These are phyloP conservation scores for Spergularia bocconei DNA, from an alignment of 148 eudicot genomes.

Conservation along the genomic window DNA sequence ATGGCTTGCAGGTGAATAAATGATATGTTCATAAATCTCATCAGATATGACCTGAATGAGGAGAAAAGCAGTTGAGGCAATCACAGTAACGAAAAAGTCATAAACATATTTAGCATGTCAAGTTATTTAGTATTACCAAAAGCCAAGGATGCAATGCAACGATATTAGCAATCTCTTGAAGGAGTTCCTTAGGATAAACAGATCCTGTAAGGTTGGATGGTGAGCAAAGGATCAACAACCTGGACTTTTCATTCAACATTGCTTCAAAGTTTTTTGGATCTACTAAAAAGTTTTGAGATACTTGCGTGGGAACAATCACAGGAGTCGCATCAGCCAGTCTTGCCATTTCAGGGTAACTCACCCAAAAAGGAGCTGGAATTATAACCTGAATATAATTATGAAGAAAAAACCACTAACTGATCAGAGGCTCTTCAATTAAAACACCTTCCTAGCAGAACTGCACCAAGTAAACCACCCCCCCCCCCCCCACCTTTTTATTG, in stretches of 20 bases:
- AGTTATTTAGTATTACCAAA: conserved; percentile 42
- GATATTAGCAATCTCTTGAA: conserved; percentile 74
- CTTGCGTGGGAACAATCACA: conserved; percentile 68
- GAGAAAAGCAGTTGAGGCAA: background rate
- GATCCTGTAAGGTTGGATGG: conserved; percentile 94
- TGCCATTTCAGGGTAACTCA: conserved; percentile 96
- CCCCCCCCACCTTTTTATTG: no score
- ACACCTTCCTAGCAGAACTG: background rate
- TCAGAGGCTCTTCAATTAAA: background rate
- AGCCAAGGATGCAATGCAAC: conserved; percentile 84
- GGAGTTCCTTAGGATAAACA: conserved; percentile 74
- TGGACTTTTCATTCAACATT: conserved; percentile 71
- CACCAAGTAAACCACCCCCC: background rate
- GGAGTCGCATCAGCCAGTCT: conserved; percentile 91
- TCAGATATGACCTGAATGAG: conserved; percentile 72
- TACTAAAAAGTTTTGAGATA: conserved; percentile 72
- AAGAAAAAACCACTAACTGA: conserved; percentile 2
- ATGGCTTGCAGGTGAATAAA: conserved; percentile 86
- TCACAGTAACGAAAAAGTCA: no score
- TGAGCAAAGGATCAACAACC: conserved; percentile 85
- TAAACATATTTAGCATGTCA: background rate
- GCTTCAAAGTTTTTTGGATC: conserved; percentile 82
- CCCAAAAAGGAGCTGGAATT: conserved; percentile 93
- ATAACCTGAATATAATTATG: conserved; percentile 55
- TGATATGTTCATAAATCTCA: conserved; percentile 92